Conservation (phyloP, 176 grass and related monocot genomes). For the Triticum urartu region DNA sequence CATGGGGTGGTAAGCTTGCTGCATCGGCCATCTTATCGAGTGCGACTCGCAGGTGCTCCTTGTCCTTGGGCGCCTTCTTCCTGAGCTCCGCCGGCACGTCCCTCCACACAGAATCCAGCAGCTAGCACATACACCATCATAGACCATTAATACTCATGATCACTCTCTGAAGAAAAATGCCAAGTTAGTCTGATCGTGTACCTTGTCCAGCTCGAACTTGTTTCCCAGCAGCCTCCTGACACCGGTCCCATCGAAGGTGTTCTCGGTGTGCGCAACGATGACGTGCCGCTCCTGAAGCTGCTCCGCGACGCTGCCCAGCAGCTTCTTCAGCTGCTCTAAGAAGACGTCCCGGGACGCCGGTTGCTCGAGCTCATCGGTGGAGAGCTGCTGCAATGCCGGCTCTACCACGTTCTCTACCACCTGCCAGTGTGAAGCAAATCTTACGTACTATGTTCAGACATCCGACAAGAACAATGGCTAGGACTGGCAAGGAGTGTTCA, state of each 20-base stretch:
- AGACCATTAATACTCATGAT: background rate
- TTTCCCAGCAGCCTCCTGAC: constrained; percentile 65
- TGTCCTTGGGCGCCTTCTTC: constrained; percentile 50
- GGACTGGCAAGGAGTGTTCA: background rate
- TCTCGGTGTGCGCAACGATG: constrained; percentile 83
- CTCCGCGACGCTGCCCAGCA: constrained; percentile 34
- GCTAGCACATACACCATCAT: constrained; percentile 25
- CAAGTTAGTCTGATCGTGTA: background rate
- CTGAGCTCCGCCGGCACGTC: constrained; percentile 24
- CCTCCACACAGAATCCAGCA: constrained; percentile 71
- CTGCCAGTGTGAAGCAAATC: constrained; percentile 23
- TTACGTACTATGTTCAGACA: background rate
- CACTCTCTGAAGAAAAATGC: too few species aligned
- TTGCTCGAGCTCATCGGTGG: constrained; percentile 41
- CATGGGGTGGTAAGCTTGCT: constrained; percentile 54
- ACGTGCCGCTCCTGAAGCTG: constrained; percentile 73
- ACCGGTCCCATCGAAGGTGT: constrained; percentile 72
- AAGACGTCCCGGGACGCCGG: constrained; percentile 50
- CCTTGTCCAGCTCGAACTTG: constrained; percentile 84
- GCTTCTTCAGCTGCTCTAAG: constrained; percentile 53
- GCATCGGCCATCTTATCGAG: constrained; percentile 62
- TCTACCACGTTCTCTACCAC: constrained; percentile 55
- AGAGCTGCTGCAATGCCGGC: constrained; percentile 47
- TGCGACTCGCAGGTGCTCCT: constrained; percentile 50
- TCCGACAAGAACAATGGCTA: background rate